A percentile compares a stretch with the other conserved stretches of the same genome.
Evolutionary conservation across 805 yeast genomes (phyloP).

Genomic region (Vanderwaltozyma polyspora): DNA sequence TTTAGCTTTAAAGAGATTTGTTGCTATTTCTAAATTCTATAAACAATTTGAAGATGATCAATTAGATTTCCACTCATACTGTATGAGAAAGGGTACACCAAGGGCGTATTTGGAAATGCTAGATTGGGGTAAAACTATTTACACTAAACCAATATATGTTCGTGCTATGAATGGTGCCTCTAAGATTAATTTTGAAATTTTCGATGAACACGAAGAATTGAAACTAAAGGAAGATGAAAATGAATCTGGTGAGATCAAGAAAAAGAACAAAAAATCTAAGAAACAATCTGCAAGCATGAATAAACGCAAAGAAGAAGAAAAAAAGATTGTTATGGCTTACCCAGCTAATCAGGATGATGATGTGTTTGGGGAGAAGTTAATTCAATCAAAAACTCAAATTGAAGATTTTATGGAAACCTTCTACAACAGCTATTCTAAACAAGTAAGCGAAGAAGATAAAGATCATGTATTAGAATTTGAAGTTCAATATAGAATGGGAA

Average conservation of each 20-base stretch:
- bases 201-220: conserved; percentile 11
- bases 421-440: conserved; percentile 29
- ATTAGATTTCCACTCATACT: conserved; percentile 87
- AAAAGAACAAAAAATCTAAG: conserved; percentile 39
- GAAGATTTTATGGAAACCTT: conserved; percentile 35
- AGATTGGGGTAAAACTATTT: conserved; percentile 73
- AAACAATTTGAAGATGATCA: conserved; percentile 72
- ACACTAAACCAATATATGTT: conserved; percentile 56
- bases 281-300: conserved; percentile 39
- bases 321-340: conserved; percentile 31
- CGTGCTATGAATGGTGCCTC: conserved; percentile 60
- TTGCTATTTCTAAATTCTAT: conserved; percentile 55
- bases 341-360: conserved; percentile 49
- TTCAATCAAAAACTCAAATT: conserved; percentile 30
- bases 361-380: conserved; percentile 42
- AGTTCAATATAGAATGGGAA: conserved; percentile 19
- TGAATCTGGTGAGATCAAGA: conserved; percentile 6
- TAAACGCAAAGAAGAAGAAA: conserved; percentile 45
- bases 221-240: conserved; percentile 3
- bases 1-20: conserved; percentile 68
- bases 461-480: conserved; percentile 22
- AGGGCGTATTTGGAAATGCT: conserved; percentile 69
- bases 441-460: conserved; percentile 32
- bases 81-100: conserved; percentile 83
- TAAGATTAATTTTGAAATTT: conserved; percentile 37